phyloP scores from a whole-genome alignment of 805 yeast genomes.

The Saccharomycopsis selenospora region DNA sequence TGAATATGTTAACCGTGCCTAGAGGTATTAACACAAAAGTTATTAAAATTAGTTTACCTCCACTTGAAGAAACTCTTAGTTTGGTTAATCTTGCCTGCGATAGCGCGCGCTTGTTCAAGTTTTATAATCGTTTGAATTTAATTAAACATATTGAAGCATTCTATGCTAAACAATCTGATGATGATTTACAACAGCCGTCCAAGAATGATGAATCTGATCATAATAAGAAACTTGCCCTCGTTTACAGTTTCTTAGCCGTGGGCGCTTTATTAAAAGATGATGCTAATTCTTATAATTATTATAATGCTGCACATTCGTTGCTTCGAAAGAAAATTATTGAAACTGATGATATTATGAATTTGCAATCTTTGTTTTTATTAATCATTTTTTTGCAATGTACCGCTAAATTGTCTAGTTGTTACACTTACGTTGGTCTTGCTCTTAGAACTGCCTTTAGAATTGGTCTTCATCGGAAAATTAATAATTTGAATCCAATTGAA shows the following conservation, averaged over 20 bases:
- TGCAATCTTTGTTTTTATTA: constrained; percentile 67
- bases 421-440: constrained; percentile 85
- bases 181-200: not conserved
- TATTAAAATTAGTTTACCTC: constrained; percentile 63
- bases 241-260: constrained; percentile 82
- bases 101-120: constrained; percentile 76
- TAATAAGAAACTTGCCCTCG: constrained; percentile 60
- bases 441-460: constrained; percentile 73
- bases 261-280: constrained; percentile 57
- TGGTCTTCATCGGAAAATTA: constrained; percentile 72
- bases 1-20: not conserved
- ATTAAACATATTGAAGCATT: constrained; percentile 15
- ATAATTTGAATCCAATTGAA: constrained; percentile 64
- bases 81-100: constrained; percentile 75
- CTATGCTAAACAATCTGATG: constrained; percentile 7
- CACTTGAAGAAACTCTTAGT: constrained; percentile 63
- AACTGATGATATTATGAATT: constrained; percentile 19
- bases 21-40: not conserved
- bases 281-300: constrained; percentile 19
- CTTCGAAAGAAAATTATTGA: constrained; percentile 18
- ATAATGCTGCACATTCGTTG: constrained; percentile 18
- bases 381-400: constrained; percentile 81
- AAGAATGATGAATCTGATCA: constrained; percentile 4
- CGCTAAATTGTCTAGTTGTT: constrained; percentile 79
- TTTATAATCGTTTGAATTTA: constrained; percentile 56